A percentile compares a stretch with the other conserved stretches of the same genome.
Evolutionary conservation across 768 basidiomycete species (phyloP).

Genomic region (Tephrocybe sp.): DNA sequence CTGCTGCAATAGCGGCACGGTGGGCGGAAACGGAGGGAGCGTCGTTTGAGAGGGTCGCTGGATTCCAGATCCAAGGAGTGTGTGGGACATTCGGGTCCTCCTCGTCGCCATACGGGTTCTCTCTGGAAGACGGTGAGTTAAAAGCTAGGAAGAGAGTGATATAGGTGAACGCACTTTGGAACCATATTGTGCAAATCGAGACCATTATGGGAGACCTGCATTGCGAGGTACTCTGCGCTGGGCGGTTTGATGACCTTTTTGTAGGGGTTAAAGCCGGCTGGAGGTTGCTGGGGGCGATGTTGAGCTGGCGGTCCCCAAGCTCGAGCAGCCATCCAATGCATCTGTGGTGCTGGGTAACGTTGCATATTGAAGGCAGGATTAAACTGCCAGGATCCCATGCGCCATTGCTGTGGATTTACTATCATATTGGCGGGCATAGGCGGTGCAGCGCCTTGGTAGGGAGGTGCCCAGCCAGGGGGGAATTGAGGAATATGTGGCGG

Average conservation of each 20-base stretch:
- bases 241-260: conserved; percentile 62
- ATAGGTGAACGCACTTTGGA: conserved; percentile 46
- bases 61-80: conserved; percentile 80
- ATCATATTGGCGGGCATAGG: conserved; percentile 51
- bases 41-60: conserved; percentile 40
- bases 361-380: conserved; percentile 42
- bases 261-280: conserved; percentile 51
- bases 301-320: conserved; percentile 32
- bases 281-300: conserved; percentile 20
- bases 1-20: conserved; percentile 13
- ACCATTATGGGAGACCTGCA: conserved; percentile 58
- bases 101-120: conserved; percentile 30
- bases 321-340: conserved; percentile 40
- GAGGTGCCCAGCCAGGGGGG: conserved; percentile 29
- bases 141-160: not conserved
- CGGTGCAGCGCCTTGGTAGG: conserved; percentile 53
- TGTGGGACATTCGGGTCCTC: conserved; percentile 25
- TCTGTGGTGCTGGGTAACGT: conserved; percentile 22
- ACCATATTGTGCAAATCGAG: conserved; percentile 68
- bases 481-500: no score
- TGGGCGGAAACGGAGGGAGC: conserved; percentile 16
- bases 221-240: conserved; percentile 65
- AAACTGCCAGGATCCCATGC: conserved; percentile 51
- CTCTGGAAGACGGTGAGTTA: conserved; percentile 18
- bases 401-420: conserved; percentile 49